Base-by-base conservation (phyloP, 2,329 filamentous ascomycete species). In the Cercospora janseana region DNA sequence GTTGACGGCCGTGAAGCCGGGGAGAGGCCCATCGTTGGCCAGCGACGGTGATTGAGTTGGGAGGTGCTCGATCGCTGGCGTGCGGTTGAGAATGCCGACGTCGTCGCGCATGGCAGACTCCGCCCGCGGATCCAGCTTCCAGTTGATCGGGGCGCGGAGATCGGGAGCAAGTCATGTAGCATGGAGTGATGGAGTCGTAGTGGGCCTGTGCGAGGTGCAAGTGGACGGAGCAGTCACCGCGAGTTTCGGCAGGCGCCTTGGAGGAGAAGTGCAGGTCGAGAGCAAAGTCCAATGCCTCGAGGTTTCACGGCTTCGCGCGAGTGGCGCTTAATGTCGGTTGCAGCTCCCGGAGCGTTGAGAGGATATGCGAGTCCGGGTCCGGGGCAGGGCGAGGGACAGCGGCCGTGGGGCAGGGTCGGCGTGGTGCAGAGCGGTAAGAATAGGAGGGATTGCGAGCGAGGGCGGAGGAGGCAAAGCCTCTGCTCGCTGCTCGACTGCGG, bases 1-100 rank as follows among this genome's bases (percentile, higher is more conserved):
- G 45, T 66, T 66, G 50, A 66, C 64, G 5, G 64, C 62, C n/a
- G 64, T 66, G 52, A 66, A 66, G 18, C 60, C 59, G 3, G 57
- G 53, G 1, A 55, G 43, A 15, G 56, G 46, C 6, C 45, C 40
- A 40, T 62, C 54, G 18, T 52, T 55, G 12, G 51, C 47, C 24
- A 52, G 48, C 46, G 56, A 56, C 16, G 57, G 45, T 16, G 52
- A 38, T n/a, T 51, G 56, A 46, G 54, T 54, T 18, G 56, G 15
- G 6, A 35, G 24, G 44, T 34, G 42, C 18, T 53, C 55, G 29
- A 52, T 55, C n/a, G 47, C 41, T 34, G 56, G 43, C 40, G 56
- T 51, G 40, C 51, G 46, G 13, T 57, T 51, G 28, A 54, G 38
- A 23, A 52, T 26, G 42, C 55, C 50, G 27, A 51, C 29, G 27